phyloP scores from a whole-genome alignment of 148 eudicot genomes.

The Oxyria digyna region DNA sequence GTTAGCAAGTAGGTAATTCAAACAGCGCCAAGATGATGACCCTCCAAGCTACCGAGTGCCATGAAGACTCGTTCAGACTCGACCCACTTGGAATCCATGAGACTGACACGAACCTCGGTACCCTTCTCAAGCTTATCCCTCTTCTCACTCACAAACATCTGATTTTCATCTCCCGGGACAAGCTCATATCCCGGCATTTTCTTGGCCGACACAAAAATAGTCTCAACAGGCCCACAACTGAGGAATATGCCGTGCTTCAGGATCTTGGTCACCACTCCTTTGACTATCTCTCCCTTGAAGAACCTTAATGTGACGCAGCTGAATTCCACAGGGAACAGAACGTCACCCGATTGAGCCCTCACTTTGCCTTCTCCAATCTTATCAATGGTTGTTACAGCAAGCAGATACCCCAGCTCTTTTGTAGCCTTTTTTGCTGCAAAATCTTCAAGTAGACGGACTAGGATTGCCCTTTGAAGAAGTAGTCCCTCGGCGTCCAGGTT shows the following conservation, averaged over 20 bases:
- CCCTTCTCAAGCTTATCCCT: constrained; percentile 51
- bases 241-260: constrained; percentile 54
- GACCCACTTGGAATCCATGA: constrained; percentile 43
- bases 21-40: constrained; percentile 53
- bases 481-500: constrained; percentile 43
- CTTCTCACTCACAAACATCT: constrained; percentile 48
- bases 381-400: constrained; percentile 46
- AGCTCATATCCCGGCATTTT: constrained; percentile 53
- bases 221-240: constrained; percentile 55
- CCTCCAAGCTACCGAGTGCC: constrained; percentile 54
- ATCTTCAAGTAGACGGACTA: constrained; percentile 45
- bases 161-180: constrained; percentile 53
- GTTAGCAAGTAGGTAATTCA: too few relatives aligned
- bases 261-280: constrained; percentile 53
- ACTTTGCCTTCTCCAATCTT: constrained; percentile 59
- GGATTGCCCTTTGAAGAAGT: constrained; percentile 43
- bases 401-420: constrained; percentile 47
- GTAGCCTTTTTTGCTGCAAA: constrained; percentile 52
- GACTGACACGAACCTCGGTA: constrained; percentile 31
- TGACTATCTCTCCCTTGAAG: constrained; percentile 47
- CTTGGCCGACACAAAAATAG: constrained; percentile 43
- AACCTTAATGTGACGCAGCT: constrained; percentile 48
- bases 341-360: constrained; percentile 51
- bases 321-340: constrained; percentile 56
- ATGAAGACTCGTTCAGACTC: constrained; percentile 52